Evolutionary conservation across 192 early-diverging fungal genomes (phyloP), one percentile per base, ranked within the genome.

Genomic region (Coemansia aciculifera): DNA sequence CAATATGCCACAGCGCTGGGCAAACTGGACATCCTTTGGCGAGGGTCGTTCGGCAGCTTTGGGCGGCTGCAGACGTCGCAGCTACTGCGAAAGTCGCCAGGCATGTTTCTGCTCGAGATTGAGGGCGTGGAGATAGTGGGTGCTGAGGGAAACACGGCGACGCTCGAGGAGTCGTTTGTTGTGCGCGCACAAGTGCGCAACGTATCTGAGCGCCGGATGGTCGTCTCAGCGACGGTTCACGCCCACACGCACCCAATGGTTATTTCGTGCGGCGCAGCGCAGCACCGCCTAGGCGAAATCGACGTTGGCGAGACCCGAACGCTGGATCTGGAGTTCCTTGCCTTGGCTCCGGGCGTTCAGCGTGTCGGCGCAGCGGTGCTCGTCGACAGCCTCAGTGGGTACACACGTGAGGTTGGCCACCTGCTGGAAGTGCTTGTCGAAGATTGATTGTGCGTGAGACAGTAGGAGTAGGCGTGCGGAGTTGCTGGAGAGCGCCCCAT

Each of bases 11-110:
- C 93, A 39, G 89, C 90, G 27, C 84, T 98, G 13, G 97, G 97
- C 4, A 95, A 94, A 84, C 86, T 98, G 56, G 95, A 98, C 73
- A 98, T 98, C 63, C 81, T 91, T n/a, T 98, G 97, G 97, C 83
- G 92, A 37, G 90, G 93, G n/a, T 85, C 87, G 11, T 90, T 96
- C 60, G 95, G 96, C 32, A 92, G 93, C 74, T 85, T 89, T 0
- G 96, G 95, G 0, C 86, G 95, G 8, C 78, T 97, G 62, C 95
- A 98, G 81, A 98, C 97, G 36, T 91, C 92, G 15, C 95, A 97
- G 77, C 82, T 98, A 42, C 81, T 88, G 64, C 89, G 95, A 44
- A 97, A 95, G 79, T 85, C 92, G 10, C 88, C 91, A 0, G 71
- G 86, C 10, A 71, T 93, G 73, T 74, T 72, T 49, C 65, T 75